Base-by-base conservation (phyloP, 148 eudicot species). In the Vaccinium macrocarpon region DNA sequence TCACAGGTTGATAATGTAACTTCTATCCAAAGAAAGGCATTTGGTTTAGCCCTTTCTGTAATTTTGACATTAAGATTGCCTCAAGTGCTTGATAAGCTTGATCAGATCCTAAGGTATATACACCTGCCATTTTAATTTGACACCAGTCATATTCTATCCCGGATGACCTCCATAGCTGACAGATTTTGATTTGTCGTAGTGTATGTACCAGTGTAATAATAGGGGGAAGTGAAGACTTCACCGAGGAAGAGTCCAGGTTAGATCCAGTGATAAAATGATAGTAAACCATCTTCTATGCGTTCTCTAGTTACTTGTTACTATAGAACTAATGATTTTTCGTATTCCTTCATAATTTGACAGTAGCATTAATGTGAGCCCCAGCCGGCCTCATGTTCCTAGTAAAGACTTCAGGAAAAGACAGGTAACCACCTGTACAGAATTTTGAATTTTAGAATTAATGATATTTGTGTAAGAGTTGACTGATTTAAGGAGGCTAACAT, bases 171-270 rank as follows among this genome's bases (percentile, higher is more conserved):
- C 23, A 16, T 73, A 72, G 78, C 68, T 83, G 81, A 79, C 80
- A 14, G 8, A 23, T 61, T 86, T 78, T 86, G 50, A 19, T 84
- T 78, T 83, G 62, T 79, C 61, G 62, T 79, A 97, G 99, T 79
- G 96, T 86, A 64, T 97, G 97, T 86, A 93, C 97, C n/a, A 95
- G 98, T 88, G 93, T 93, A 51, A 92, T 97, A 76, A 84, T 97
- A 88, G 98, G 95, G 81, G 97, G 93, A 85, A 90, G 80, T 82
- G 97, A 93, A 78, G 98, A 93, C 80, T 90, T 90, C 55, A 88
- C 91, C 21, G 99, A 97, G 87, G 98, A 94, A 86, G 98, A 95
- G 84, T 94, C 99, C 82, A 97, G 98, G 99, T 97, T 85, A 49
- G 87, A 68, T 80, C 57, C 29, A 16, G 61, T 59, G 4, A 52